A percentile compares a stretch with the other conserved stretches of the same genome.
Conservation (phyloP, 2,329 filamentous ascomycete genomes). For the Domatiomyces globalis region DNA sequence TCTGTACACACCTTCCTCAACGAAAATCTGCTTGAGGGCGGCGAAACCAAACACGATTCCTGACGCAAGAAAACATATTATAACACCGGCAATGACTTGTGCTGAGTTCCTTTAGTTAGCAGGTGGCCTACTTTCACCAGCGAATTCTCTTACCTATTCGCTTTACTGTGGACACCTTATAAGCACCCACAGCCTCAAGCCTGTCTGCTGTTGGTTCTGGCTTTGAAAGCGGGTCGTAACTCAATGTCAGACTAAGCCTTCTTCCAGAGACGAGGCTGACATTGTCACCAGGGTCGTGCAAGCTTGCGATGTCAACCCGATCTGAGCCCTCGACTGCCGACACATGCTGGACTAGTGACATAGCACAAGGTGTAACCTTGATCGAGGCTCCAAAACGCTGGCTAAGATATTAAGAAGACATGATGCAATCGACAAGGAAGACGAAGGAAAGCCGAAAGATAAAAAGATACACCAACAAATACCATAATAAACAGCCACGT, state of each 20-base stretch:
- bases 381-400: not conserved
- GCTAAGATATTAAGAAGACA: not conserved
- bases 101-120: slow-evolving; percentile 18
- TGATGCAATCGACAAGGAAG: not conserved
- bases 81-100: slow-evolving; percentile 50
- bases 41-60: slow-evolving; percentile 76
- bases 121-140: not conserved
- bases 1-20: slow-evolving; percentile 58
- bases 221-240: slow-evolving; percentile 36
- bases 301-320: slow-evolving; percentile 18
- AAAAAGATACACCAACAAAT: not conserved
- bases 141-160: slow-evolving; percentile 21
- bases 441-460: not conserved
- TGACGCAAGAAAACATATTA: slow-evolving; percentile 64
- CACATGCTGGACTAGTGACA: slow-evolving; percentile 41
- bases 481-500: not conserved
- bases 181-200: slow-evolving; percentile 27
- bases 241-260: slow-evolving; percentile 28
- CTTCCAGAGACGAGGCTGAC: slow-evolving; percentile 13
- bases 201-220: slow-evolving; percentile 21
- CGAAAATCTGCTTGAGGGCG: slow-evolving; percentile 66
- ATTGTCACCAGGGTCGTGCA: slow-evolving; percentile 6
- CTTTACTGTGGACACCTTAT: slow-evolving; percentile 32
- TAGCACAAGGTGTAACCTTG: slow-evolving; percentile 12
- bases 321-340: slow-evolving; percentile 37